Base-by-base conservation (phyloP, 805 yeast species). In the Wickerhamomyces ciferrii region DNA sequence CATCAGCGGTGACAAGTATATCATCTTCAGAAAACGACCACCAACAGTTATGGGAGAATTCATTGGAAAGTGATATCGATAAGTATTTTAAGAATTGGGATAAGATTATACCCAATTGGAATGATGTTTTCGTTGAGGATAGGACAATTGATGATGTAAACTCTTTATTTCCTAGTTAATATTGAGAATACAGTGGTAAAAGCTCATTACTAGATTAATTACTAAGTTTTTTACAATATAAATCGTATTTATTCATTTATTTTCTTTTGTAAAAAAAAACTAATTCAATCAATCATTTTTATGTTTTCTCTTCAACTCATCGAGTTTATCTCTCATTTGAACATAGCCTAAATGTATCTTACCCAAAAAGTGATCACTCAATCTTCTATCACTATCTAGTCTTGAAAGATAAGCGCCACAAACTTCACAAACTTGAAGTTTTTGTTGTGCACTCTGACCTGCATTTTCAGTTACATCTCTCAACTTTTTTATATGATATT, bases 381-480 rank as follows among this genome's bases (percentile, higher is more conserved):
- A 70, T 54, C 97, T 74, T 61, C 90, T 74, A 61, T 91, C 97
- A 48, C 85, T 87, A 62, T 91, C 98, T 46, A 90, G 68, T 50
- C 92, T 71, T 9, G 96, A 86, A 35, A 92, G 69, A 58, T 84
- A 89, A 0, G 96, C 96, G 1, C 96, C 96, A 66, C 98, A 91
- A 1, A 80, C 81, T 52, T 80, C 86, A 65, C 98, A 91, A 1
- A 88, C 96, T 63, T 90, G 97, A 41, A 91, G 70, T 62, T 88
- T 87, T 58, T 91, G 97, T 59, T 87, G 96, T 1, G 94, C 88
- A 13, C 90, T 78, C 54, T 87, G 92, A 2, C 95, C 94, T 8
- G 84, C 73, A 57, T 79, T 82, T 47, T 87, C 96, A 14, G 83
- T 75, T 7, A 85, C 65, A 23, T 70, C 73, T 38, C 84, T 67